These are phyloP conservation scores for Arabidopsis arenosa DNA, from an alignment of 345 rosid genomes.

Conservation along the genomic window DNA sequence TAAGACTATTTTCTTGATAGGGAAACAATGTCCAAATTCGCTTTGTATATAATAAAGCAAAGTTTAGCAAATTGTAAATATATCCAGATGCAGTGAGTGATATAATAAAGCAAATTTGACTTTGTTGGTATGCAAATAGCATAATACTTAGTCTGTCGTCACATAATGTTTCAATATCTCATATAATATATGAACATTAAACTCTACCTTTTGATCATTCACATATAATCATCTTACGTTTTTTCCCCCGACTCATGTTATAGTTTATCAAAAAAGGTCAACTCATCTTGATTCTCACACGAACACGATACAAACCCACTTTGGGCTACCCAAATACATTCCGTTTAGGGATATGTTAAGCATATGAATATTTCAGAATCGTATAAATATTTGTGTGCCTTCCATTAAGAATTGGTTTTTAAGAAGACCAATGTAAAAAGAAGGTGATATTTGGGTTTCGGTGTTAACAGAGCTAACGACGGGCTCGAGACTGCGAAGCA, in stretches of 20 bases:
- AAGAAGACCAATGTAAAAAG: constrained; percentile 30
- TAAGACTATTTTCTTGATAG: not conserved
- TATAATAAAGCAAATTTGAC: too few relatives aligned
- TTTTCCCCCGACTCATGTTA: not conserved
- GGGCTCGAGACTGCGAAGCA: constrained; percentile 47
- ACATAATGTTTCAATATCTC: not conserved
- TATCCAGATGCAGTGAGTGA: too few relatives aligned
- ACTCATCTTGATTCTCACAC: not conserved
- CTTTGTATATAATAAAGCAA: not conserved
- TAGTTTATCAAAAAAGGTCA: not conserved
- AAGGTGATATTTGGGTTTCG: constrained; percentile 26
- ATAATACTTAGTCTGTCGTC: not conserved
- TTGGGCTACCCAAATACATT: constrained; percentile 5
- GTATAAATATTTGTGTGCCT: not conserved
- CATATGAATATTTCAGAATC: not conserved
- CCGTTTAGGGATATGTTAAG: not conserved
- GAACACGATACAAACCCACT: not conserved
- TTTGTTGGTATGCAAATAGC: too few relatives aligned
- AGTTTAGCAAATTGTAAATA: not conserved
- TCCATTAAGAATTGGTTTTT: constrained; percentile 1
- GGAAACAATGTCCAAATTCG: not conserved
- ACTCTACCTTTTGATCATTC: too few relatives aligned
- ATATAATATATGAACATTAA: not conserved
- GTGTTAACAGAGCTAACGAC: constrained; percentile 41
- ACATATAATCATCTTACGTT: not conserved